Evolutionary conservation across 805 yeast species (phyloP).

Genomic region (Saccharomycopsis malanga): DNA sequence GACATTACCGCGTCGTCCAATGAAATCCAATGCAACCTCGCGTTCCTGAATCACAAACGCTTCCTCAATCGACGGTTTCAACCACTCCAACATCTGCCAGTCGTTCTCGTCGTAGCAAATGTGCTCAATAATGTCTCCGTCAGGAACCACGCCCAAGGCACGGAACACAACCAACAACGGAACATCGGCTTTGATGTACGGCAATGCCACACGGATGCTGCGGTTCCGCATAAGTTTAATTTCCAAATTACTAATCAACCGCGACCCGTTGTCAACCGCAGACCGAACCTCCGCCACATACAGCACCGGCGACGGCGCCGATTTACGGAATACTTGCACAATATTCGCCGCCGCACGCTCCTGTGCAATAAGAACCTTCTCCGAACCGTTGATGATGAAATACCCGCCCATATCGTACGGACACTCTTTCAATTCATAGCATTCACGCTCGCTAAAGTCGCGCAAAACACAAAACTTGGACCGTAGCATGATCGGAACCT

Average conservation of each 20-base stretch:
- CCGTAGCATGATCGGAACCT: constrained; percentile 95
- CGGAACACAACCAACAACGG: constrained; percentile 96
- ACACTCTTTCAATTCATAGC: constrained; percentile 94
- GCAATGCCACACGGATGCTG: constrained; percentile 91
- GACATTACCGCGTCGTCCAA: constrained; percentile 97
- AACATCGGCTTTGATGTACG: constrained; percentile 92
- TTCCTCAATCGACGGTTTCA: constrained; percentile 98
- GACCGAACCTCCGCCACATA: constrained; percentile 96
- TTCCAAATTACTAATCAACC: constrained; percentile 89
- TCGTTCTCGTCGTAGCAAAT: constrained; percentile 96
- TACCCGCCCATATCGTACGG: constrained; percentile 99
- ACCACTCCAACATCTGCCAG: constrained; percentile 99
- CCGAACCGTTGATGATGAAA: constrained; percentile 96
- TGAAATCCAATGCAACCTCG: constrained; percentile 95
- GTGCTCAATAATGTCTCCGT: constrained; percentile 97
- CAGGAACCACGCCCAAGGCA: constrained; percentile 97
- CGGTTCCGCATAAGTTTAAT: constrained; percentile 84
- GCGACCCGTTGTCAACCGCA: constrained; percentile 94
- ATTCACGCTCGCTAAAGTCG: constrained; percentile 85
- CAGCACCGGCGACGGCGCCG: constrained; percentile 94
- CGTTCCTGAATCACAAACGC: constrained; percentile 97
- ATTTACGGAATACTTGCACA: constrained; percentile 95
- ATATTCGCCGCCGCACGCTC: constrained; percentile 98
- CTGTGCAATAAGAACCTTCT: constrained; percentile 96
- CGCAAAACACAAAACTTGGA: constrained; percentile 92